phyloP scores from a whole-genome alignment of 352 stramenopile species.

The Globisporangium paddicum region DNA sequence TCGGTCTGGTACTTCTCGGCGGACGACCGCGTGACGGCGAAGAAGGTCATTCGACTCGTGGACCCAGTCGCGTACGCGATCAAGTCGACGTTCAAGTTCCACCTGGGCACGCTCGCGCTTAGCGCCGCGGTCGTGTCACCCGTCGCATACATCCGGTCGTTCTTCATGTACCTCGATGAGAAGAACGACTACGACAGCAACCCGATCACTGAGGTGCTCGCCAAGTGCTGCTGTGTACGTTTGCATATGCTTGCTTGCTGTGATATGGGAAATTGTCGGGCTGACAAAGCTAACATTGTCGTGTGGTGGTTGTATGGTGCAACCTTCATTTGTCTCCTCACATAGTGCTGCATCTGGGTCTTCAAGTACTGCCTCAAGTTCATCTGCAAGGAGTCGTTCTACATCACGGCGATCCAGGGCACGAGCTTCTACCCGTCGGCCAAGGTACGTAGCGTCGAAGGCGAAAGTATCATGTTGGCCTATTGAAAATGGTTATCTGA shows the following conservation, averaged over 20 bases:
- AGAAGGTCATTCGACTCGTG: slow-evolving; percentile 46
- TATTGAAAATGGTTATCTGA: neutral
- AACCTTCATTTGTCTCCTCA: neutral
- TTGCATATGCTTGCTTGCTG: neutral
- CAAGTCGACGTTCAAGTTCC: slow-evolving; percentile 53
- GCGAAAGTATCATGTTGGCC: neutral
- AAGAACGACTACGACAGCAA: slow-evolving; percentile 79
- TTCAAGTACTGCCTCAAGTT: slow-evolving; percentile 84
- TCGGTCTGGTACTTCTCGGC: slow-evolving; percentile 78
- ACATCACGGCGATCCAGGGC: slow-evolving; percentile 78
- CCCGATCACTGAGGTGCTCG: slow-evolving; percentile 41
- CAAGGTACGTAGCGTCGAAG: slow-evolving; percentile 37
- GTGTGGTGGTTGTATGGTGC: slow-evolving; percentile 6
- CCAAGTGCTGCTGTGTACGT: slow-evolving; percentile 72
- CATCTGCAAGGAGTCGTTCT: slow-evolving; percentile 79
- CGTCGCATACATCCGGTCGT: slow-evolving; percentile 60
- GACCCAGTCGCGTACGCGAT: slow-evolving; percentile 69
- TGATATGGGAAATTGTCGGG: slow-evolving; percentile 1
- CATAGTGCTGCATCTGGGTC: slow-evolving; percentile 80
- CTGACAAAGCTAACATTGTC: neutral
- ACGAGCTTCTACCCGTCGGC: slow-evolving; percentile 71
- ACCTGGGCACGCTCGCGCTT: slow-evolving; percentile 68
- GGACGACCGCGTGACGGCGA: slow-evolving; percentile 47
- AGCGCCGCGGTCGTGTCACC: slow-evolving; percentile 54
- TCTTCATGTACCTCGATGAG: slow-evolving; percentile 81